Base-by-base conservation (phyloP, 495 filamentous ascomycete genomes). In the Cairneyella variabilis region DNA sequence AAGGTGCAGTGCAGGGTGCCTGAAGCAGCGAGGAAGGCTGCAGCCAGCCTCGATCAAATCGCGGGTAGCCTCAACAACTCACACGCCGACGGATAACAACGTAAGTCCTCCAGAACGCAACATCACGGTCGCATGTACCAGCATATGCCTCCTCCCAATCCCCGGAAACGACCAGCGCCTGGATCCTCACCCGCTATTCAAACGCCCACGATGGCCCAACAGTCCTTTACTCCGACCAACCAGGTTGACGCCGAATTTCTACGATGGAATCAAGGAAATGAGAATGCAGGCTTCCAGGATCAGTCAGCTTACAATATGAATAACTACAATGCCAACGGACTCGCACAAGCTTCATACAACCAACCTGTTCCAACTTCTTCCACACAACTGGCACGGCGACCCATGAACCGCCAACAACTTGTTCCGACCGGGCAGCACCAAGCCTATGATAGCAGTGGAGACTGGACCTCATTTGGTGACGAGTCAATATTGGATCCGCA, bases 161-260 rank as follows among this genome's bases (percentile, higher is more conserved):
- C 79, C 43, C 77, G 86, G 69, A 92, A 92, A 71, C 76, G 89
- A 66, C 76, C 87, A 54, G 86, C 87, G 26, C 84, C 88, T 39
- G 89, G 88, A 60, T 68, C 85, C 34, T 75, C 77, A 1, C 83
- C 86, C 5, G 37, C 43, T 22, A 16, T 54, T 10, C 53, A 57
- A 53, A 18, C 56, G 23, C 18, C 55, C 18, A 40, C 47, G 26
- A 59, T 59, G 56, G 43, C 53, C 12, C 59, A 51, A 40, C 10
- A 47, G 26, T 58, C 61, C 64, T 22, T 65, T 68, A 39, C 61
- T 67, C 57, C 49, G 26, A 68, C 67, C 32, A 71, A 74, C 48
- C 61, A 76, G 4, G 72, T 78, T 9, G 76, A 80, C 59, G 73
- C 77, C 25, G 76, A 80, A 54, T 82, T 77, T 58, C 56, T 80